Evolutionary conservation across 805 yeast species (phyloP).

Genomic region (Sporopachydermia lactativora): DNA sequence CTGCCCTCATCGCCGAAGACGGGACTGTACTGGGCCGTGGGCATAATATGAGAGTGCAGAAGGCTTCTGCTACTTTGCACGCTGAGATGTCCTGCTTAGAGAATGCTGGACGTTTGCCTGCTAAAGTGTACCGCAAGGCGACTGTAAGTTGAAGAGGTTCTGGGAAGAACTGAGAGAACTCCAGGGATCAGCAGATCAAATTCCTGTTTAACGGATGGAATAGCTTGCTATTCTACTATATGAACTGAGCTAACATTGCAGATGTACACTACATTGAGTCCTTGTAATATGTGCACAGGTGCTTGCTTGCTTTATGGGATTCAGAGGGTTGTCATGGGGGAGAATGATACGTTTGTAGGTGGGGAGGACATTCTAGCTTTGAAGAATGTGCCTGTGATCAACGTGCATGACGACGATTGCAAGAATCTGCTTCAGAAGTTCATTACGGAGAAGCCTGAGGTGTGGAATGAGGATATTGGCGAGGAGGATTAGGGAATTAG

Average conservation of each 20-base stretch:
- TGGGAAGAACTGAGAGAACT: no score
- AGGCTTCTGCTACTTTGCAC: slow-evolving; percentile 70
- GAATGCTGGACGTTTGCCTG: slow-evolving; percentile 81
- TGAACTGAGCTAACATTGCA: no score
- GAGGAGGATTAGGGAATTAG: no score
- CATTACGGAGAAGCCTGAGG: slow-evolving; percentile 62
- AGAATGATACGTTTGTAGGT: slow-evolving; percentile 69
- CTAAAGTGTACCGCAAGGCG: slow-evolving; percentile 62
- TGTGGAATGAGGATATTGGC: slow-evolving; percentile 78
- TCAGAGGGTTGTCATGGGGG: slow-evolving; percentile 80
- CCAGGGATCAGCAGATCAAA: no score
- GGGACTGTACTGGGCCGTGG: slow-evolving; percentile 81
- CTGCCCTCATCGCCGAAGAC: slow-evolving; percentile 55
- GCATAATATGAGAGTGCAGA: slow-evolving; percentile 83
- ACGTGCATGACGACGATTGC: slow-evolving; percentile 20
- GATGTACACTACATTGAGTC: slow-evolving; percentile 83
- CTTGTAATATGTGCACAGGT: slow-evolving; percentile 93
- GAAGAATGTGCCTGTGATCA: slow-evolving; percentile 41
- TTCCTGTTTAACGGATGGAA: no score
- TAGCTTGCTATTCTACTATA: not conserved
- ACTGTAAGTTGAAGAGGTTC: slow-evolving; percentile 28
- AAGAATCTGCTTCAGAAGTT: slow-evolving; percentile 57
- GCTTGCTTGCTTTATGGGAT: slow-evolving; percentile 84
- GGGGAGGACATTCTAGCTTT: slow-evolving; percentile 61
- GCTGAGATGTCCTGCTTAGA: slow-evolving; percentile 88